A percentile compares a stretch with the other conserved stretches of the same genome.
These are phyloP conservation scores for Chrysosphaeria jannelii DNA, from an alignment of 2,329 filamentous ascomycete genomes.

Conservation along the genomic window DNA sequence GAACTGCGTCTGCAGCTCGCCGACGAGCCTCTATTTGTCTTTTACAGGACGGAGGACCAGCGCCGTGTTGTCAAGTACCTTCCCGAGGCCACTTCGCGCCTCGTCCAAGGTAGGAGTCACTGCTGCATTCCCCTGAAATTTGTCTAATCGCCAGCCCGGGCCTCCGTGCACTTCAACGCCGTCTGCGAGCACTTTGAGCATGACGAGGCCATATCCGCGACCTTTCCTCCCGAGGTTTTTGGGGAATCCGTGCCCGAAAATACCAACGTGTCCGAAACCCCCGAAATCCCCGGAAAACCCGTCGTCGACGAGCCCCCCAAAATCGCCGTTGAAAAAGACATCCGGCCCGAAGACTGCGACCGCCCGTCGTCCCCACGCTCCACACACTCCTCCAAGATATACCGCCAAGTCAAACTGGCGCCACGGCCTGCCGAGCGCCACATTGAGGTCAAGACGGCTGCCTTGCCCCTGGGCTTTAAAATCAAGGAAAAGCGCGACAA, in stretches of 20 bases:
- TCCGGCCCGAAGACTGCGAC: too few species aligned
- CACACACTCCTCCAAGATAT: too few species aligned
- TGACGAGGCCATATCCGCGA: slow-evolving; percentile 59
- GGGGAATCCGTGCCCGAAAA: slow-evolving; percentile 74
- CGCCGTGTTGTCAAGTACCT: slow-evolving; percentile 84
- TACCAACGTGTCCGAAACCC: slow-evolving; percentile 50
- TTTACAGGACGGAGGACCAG: slow-evolving; percentile 64
- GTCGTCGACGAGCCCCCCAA: too few species aligned
- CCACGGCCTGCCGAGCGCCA: too few species aligned
- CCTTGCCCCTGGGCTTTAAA: too few species aligned
- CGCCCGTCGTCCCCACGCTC: slow-evolving; percentile 18
- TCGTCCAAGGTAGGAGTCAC: slow-evolving; percentile 46
- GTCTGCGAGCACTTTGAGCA: slow-evolving; percentile 48
- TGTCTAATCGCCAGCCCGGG: slow-evolving; percentile 32
- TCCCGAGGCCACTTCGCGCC: slow-evolving; percentile 64
- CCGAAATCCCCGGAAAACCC: too few species aligned
- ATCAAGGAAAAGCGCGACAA: too few species aligned
- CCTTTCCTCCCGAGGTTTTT: too few species aligned
- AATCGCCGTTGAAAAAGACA: too few species aligned
- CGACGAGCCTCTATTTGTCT: slow-evolving; percentile 67
- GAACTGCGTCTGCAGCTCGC: slow-evolving; percentile 58
- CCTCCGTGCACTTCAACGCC: slow-evolving; percentile 40
- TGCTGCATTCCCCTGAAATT: neutral
- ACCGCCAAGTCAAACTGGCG: too few species aligned
- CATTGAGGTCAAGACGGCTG: too few species aligned